phyloP scores from a whole-genome alignment of 1,284 basidiomycete species.

The Ustilago loliicola region DNA sequence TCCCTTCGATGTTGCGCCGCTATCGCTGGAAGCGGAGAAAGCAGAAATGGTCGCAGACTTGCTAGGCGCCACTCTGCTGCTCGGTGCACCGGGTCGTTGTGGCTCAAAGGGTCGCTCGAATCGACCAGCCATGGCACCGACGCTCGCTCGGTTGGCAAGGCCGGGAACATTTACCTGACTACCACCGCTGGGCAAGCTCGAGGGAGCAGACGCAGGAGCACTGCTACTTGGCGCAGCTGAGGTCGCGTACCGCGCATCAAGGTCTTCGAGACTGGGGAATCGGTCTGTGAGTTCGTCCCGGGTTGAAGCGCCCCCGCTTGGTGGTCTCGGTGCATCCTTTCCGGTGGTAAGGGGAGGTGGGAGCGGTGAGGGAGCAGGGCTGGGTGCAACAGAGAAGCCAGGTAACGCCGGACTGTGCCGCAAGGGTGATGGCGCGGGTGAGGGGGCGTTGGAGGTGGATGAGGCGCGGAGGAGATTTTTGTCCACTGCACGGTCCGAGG shows the following conservation, averaged over 20 bases:
- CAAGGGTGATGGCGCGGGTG: slow-evolving; percentile 43
- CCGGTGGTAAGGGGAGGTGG: slow-evolving; percentile 7
- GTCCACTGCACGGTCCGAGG: slow-evolving; percentile 21
- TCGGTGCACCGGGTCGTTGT: slow-evolving; percentile 13
- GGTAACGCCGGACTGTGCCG: slow-evolving; percentile 58
- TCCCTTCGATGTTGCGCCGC: background rate
- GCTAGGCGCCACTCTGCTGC: slow-evolving; percentile 9
- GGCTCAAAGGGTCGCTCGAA: slow-evolving; percentile 46
- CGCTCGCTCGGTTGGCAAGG: slow-evolving; percentile 44
- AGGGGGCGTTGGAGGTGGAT: slow-evolving; percentile 26
- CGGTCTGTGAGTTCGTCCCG: slow-evolving; percentile 48
- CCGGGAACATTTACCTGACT: slow-evolving; percentile 33
- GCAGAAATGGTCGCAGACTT: slow-evolving; percentile 34
- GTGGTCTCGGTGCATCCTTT: slow-evolving; percentile 9
- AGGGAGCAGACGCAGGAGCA: slow-evolving; percentile 15
- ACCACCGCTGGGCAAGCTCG: slow-evolving; percentile 7
- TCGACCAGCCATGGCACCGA: slow-evolving; percentile 54
- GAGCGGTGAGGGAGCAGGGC: slow-evolving; percentile 34
- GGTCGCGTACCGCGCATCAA: slow-evolving; percentile 49
- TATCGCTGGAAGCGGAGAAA: slow-evolving; percentile 7
- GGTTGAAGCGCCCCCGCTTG: slow-evolving; percentile 8
- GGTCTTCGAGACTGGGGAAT: slow-evolving; percentile 59
- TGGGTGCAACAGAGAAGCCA: slow-evolving; percentile 44
- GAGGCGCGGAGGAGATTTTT: slow-evolving; percentile 40
- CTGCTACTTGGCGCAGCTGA: slow-evolving; percentile 11